Base-by-base conservation (phyloP, 2,329 filamentous ascomycete species). In the Alternaria triticimaculans region DNA sequence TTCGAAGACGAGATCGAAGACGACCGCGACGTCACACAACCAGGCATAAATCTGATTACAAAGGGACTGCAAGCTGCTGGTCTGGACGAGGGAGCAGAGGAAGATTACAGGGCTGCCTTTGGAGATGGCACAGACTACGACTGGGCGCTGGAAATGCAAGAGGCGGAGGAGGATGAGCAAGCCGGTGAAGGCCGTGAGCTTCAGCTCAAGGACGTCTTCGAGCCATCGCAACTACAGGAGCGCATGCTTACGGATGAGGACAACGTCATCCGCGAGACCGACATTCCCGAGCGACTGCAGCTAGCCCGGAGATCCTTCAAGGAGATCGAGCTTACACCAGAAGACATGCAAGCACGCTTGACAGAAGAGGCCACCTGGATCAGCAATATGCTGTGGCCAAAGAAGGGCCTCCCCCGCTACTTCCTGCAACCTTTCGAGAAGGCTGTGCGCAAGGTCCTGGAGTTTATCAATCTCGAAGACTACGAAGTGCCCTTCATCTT, bases 401-500 rank as follows among this genome's bases (percentile, higher is more conserved):
- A 96, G 81, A 97, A 97, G 80, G 87, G 89, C 20, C 83, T 96
- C 23, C 85, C 88, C 4, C 80, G 85, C 45, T 92, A 94, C 66
- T 85, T 97, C 56, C 89, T 92, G 57, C 87, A 88, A 33, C 93
- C 94, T 0, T 98, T 99, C 80, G 90, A 92, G 74, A 92, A 92
- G 72, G 92, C 95, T 6, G 90, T 99, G 58, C 90, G 90, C 71
- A 97, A 97, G 80, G 94, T 98, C 11, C 86, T 99, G 43, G 93
- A 97, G 74, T 97, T 98, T 77, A 93, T 99, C 81, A 93, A 97
- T 55, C 89, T 95, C 5, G 94, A 98, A 68, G 93, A 97, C 71
- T 93, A 95, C 72, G 96, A 99, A 80, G 94, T 97, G 2, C 95
- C 96, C 0, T 99, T 97, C 79, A 96, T 99, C 71, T 97, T 97